These are phyloP conservation scores for Warburgia ugandensis DNA, from an alignment of 164 flowering plant species.

Conservation along the genomic window DNA sequence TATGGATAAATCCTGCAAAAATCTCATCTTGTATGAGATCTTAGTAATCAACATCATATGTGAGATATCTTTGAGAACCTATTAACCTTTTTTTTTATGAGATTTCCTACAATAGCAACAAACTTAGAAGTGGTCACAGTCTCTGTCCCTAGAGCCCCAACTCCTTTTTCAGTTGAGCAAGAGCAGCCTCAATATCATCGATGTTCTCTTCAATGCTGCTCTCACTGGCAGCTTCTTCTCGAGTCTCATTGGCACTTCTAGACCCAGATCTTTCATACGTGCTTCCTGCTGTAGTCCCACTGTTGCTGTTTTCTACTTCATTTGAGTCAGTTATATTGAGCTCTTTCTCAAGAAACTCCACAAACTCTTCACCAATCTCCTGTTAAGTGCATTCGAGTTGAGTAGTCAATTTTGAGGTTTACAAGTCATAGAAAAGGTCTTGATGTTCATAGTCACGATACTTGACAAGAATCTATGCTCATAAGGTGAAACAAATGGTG, in stretches of 20 bases:
- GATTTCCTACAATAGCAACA: too few species aligned
- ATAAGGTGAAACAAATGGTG: background rate
- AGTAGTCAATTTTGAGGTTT: background rate
- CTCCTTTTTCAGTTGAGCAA: conserved; percentile 70
- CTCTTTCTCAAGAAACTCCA: conserved; percentile 92
- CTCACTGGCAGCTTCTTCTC: conserved; percentile 16
- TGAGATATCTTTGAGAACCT: too few species aligned
- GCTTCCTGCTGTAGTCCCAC: conserved; percentile 12
- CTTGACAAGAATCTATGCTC: background rate
- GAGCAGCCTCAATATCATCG: conserved; percentile 90
- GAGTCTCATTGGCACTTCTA: conserved; percentile 6
- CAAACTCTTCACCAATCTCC: conserved; percentile 97
- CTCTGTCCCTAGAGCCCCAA: conserved; percentile 55
- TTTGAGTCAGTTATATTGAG: conserved; percentile 60
- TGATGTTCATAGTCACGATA: background rate
- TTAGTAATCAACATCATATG: too few species aligned
- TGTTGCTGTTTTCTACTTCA: conserved; percentile 16
- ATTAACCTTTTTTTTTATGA: too few species aligned
- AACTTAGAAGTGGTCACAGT: too few species aligned
- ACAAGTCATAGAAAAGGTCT: background rate
- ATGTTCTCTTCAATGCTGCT: conserved; percentile 54
- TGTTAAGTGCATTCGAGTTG: conserved; percentile 13
- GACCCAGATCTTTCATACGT: conserved; percentile 20
- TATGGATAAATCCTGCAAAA: too few species aligned
- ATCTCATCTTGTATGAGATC: too few species aligned